Conservation (phyloP, 305 asterid genomes). For the Rubia occidens region DNA sequence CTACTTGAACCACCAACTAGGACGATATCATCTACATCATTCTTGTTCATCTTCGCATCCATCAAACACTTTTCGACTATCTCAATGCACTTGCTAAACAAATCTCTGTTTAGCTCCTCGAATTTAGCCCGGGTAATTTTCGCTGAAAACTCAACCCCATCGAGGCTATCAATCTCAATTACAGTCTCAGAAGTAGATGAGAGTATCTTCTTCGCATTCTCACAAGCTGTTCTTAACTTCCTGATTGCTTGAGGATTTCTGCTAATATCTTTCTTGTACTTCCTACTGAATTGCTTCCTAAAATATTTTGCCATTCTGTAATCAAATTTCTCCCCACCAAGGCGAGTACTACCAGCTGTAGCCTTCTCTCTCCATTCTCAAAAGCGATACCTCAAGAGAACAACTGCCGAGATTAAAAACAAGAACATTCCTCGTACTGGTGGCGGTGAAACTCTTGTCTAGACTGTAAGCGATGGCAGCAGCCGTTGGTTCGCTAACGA, state of each 20-base stretch:
- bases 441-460: conserved; percentile 4
- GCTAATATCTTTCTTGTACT: conserved; percentile 11
- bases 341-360: conserved; percentile 18
- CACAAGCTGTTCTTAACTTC: conserved; percentile 10
- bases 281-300: conserved; percentile 14
- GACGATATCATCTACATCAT: conserved; percentile 16
- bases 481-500: conserved; percentile 17
- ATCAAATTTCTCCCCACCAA: conserved; percentile 16
- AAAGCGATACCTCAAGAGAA: conserved; percentile 17
- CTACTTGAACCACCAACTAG: conserved; percentile 23
- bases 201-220: background rate
- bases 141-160: conserved; percentile 10
- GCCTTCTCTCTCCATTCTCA: conserved; percentile 19
- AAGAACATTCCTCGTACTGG: conserved; percentile 13
- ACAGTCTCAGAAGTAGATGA: background rate
- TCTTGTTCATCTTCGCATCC: conserved; percentile 15
- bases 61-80: conserved; percentile 18
- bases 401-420: conserved; percentile 17
- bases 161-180: conserved; percentile 8
- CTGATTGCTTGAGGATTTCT: conserved; percentile 16
- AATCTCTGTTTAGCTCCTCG: conserved; percentile 15
- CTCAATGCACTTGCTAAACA: conserved; percentile 17
- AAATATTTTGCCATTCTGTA: conserved; percentile 16
- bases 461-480: conserved; percentile 21
- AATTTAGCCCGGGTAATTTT: conserved; percentile 4